Evolutionary conservation across 2,329 filamentous ascomycete genomes (phyloP), one percentile per base, ranked within the genome.

Genomic region (Rhytidhysteron rufulum): DNA sequence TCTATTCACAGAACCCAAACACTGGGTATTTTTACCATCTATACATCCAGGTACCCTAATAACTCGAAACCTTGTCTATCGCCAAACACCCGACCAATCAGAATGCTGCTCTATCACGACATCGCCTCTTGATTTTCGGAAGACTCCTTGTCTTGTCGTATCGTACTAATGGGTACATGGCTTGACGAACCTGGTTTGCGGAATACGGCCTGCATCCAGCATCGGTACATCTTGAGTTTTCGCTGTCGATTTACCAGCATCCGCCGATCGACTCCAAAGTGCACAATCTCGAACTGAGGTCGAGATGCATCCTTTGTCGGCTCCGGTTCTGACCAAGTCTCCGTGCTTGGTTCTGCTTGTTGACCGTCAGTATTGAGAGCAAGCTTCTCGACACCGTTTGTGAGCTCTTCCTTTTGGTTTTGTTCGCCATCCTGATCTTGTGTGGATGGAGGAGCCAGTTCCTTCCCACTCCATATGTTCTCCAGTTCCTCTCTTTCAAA

Each of bases 161-260:
- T 31, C 17, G 61, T 62, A 43, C 60, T 63, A 8, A 59, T 65
- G 1, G 60, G 51, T 3, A 65, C 52, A 22, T 53, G 37, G 32
- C 58, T 63, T 15, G 31, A 33, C 8, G 46, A 42, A 31, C 52
- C 52, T 11, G 29, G 5, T 69, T 90, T 91, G 56, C 75, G 80
- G 64, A 93, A 94, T 4, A 82, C 80, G 21, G 86, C 88, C 66
- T 94, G 88, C 63, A 94, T 80, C 89, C 93, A 98, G 72, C 91
- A 97, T 45, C 93, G 82, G 67, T 97, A 97, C 93, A 98, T 98
- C 70, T 97, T 98, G 35, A 95, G 73, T 68, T 89, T 85, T 57
- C 84, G 80, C 40, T 90, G 87, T 49, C 93, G 81, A 64, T 98
- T 98, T 41, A 98, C 88, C 40, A 98, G 76, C 72, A 98, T 77